Evolutionary conservation across 768 basidiomycete genomes (phyloP).

Genomic region (Lactifluus hygrophoroides): DNA sequence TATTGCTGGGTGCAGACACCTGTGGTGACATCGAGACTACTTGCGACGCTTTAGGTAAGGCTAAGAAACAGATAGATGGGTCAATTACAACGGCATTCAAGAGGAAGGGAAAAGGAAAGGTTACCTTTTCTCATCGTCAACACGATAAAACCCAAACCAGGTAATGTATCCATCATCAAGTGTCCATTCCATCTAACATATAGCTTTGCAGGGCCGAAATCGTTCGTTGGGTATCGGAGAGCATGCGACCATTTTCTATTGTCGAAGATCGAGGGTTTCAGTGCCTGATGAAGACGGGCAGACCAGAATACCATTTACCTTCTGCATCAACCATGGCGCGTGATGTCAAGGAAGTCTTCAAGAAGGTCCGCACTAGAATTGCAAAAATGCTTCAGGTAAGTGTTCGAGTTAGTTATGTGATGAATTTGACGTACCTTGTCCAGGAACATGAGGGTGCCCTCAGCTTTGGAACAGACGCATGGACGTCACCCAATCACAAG

Average conservation of each 20-base stretch:
- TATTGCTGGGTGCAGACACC: background rate
- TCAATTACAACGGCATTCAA: background rate
- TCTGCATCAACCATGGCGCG: conserved; percentile 27
- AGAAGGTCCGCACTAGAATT: conserved; percentile 17
- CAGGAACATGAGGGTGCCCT: conserved; percentile 28
- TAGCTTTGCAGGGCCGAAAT: conserved; percentile 20
- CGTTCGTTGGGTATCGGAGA: conserved; percentile 32
- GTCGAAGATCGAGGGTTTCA: conserved; percentile 29
- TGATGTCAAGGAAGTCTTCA: conserved; percentile 29
- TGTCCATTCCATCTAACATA: too few relatives aligned
- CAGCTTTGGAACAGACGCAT: conserved; percentile 30
- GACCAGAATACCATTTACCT: conserved; percentile 30
- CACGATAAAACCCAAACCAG: conserved; percentile 25
- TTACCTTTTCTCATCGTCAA: background rate
- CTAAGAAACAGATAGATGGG: background rate
- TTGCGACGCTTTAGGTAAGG: background rate
- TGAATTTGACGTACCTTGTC: background rate
- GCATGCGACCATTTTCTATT: conserved; percentile 28
- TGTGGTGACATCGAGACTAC: background rate
- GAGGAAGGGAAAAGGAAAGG: background rate
- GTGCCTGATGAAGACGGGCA: conserved; percentile 28
- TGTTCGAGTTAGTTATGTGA: background rate
- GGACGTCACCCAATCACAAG: conserved; percentile 32
- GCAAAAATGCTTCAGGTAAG: conserved; percentile 12
- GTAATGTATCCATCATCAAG: too few relatives aligned